Conservation (phyloP, 805 yeast species). For the Barnettozyma vustinii region DNA sequence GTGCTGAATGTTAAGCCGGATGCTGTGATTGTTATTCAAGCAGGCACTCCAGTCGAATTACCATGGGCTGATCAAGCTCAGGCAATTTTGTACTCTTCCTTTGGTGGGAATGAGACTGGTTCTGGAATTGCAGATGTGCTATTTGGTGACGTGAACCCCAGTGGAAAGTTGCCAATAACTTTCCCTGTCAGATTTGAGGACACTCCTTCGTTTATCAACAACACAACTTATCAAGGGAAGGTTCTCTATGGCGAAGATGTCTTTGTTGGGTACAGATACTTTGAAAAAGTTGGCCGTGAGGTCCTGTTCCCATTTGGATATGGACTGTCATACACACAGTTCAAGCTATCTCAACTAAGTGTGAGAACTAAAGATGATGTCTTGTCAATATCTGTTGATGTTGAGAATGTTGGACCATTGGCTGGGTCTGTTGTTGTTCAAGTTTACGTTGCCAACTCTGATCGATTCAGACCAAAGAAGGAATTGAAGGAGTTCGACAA, state of each 20-base stretch:
- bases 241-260: constrained; percentile 62
- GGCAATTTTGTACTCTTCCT: constrained; percentile 50
- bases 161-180: constrained; percentile 52
- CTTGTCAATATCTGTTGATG: constrained; percentile 31
- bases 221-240: constrained; percentile 45
- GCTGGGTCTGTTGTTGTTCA: constrained; percentile 55
- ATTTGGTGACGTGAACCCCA: constrained; percentile 56
- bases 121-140: constrained; percentile 56
- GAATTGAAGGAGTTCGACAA: constrained; percentile 57
- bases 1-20: constrained; percentile 45
- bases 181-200: constrained; percentile 49
- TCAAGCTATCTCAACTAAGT: constrained; percentile 35
- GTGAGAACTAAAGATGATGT: constrained; percentile 26
- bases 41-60: constrained; percentile 59
- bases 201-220: constrained; percentile 52
- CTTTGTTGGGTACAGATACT: constrained; percentile 57
- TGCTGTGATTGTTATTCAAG: constrained; percentile 50
- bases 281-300: constrained; percentile 43
- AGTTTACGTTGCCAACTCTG: constrained; percentile 40
- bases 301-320: constrained; percentile 57
- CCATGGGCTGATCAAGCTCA: constrained; percentile 45
- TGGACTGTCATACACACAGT: constrained; percentile 57
- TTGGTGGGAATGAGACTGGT: constrained; percentile 56
- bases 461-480: constrained; percentile 45
- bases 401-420: constrained; percentile 42